A percentile compares a stretch with the other conserved stretches of the same genome.
Conservation (phyloP, 441 rosid genomes). For the Pelargonium australe region DNA sequence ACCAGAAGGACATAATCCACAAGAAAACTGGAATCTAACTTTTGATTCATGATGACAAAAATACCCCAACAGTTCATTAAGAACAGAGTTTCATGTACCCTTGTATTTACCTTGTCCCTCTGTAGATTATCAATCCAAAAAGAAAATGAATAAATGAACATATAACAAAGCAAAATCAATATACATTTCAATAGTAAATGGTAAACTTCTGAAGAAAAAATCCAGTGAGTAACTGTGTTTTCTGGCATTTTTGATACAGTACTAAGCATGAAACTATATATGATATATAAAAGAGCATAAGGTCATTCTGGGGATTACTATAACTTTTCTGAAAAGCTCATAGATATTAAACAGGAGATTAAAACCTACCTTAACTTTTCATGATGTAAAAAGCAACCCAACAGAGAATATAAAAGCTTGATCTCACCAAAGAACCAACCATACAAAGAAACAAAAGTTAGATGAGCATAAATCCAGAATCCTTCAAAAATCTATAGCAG, state of each 20-base stretch:
- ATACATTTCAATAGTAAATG: conserved; percentile 1
- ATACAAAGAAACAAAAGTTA: conserved; percentile 6
- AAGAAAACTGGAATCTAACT: conserved; percentile 37
- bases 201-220: background rate
- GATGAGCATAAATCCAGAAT: background rate
- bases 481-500: conserved; percentile 6
- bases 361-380: conserved; percentile 20
- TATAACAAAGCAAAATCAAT: conserved; percentile 2
- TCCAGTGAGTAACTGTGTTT: background rate
- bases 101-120: conserved; percentile 24
- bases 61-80: conserved; percentile 25
- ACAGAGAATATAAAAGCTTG: conserved; percentile 23
- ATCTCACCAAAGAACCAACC: conserved; percentile 15
- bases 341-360: conserved; percentile 22
- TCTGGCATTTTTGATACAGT: background rate
- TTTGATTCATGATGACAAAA: conserved; percentile 29
- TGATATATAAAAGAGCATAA: conserved; percentile 1
- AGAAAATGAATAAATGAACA: background rate
- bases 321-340: conserved; percentile 30
- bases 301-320: conserved; percentile 32
- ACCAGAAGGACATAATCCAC: conserved; percentile 27
- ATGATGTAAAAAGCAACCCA: conserved; percentile 29
- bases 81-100: conserved; percentile 14
- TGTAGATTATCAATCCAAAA: conserved; percentile 13
- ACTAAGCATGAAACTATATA: background rate